These are phyloP conservation scores for Fusarium sp. DNA, from an alignment of 2,329 filamentous ascomycete genomes.

Conservation along the genomic window DNA sequence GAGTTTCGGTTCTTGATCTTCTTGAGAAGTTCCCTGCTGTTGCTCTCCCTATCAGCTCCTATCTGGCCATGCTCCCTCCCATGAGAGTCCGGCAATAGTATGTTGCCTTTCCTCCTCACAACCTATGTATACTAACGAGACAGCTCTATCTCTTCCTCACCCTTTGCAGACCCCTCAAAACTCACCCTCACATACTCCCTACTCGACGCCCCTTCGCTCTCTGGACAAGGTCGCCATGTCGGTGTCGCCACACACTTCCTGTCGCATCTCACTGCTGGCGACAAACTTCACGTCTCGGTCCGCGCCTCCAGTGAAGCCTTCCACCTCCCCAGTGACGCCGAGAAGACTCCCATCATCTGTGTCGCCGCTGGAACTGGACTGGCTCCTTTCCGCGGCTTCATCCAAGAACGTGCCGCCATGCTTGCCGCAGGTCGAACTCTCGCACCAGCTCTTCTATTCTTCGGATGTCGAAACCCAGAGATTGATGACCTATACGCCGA, in stretches of 20 bases:
- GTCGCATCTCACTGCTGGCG: constrained; percentile 54
- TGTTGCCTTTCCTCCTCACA: constrained; percentile 5
- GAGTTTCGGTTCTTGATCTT: constrained; percentile 73
- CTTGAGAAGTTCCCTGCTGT: constrained; percentile 70
- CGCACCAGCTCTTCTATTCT: constrained; percentile 71
- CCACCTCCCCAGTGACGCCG: constrained; percentile 57
- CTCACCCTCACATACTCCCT: constrained; percentile 76
- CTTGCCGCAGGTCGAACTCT: constrained; percentile 60
- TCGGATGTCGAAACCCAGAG: constrained; percentile 66
- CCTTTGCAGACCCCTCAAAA: constrained; percentile 64
- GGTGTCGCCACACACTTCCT: constrained; percentile 72
- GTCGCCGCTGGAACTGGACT: constrained; percentile 64
- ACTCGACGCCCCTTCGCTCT: constrained; percentile 64
- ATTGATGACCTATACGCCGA: constrained; percentile 69
- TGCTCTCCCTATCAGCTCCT: constrained; percentile 70
- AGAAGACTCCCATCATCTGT: constrained; percentile 60
- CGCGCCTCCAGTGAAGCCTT: constrained; percentile 57
- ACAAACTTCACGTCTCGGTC: constrained; percentile 61
- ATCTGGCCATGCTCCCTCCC: constrained; percentile 76
- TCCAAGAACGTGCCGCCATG: constrained; percentile 68
- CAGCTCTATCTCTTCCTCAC: constrained; percentile 78
- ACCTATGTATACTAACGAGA: not conserved
- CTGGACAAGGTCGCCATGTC: constrained; percentile 59
- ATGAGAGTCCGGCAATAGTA: constrained; percentile 81
- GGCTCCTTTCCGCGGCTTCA: constrained; percentile 70